Evolutionary conservation across 225 moss, liverwort and hornwort species (phyloP).

Genomic region (Bryoerythrophyllum caledonicum): DNA sequence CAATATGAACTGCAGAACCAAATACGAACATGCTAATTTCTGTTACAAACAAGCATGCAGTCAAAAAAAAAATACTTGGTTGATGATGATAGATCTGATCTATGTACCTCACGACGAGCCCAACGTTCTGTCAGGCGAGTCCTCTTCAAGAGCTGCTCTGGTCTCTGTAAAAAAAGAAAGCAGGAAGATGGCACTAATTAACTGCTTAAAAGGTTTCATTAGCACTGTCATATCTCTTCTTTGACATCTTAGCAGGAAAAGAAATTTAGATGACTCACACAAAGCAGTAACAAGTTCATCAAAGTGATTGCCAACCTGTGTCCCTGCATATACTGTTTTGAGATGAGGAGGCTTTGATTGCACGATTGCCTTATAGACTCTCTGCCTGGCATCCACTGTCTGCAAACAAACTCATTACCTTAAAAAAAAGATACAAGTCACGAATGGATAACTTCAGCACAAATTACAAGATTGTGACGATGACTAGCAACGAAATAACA

Average conservation of each 20-base stretch:
- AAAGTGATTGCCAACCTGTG: conserved; percentile 58
- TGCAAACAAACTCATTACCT: conserved; percentile 27
- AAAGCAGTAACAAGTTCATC: not conserved
- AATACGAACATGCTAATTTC: not conserved
- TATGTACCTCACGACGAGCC: conserved; percentile 80
- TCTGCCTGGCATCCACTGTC: conserved; percentile 74
- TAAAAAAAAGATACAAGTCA: conserved; percentile 14
- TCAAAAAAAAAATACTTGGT: conserved; percentile 8
- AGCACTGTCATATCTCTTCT: not conserved
- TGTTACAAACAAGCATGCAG: not conserved
- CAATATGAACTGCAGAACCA: not conserved
- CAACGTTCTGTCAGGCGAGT: conserved; percentile 74
- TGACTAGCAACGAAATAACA: not conserved
- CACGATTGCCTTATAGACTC: conserved; percentile 79
- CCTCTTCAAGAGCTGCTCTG: conserved; percentile 84
- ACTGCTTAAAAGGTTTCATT: not conserved
- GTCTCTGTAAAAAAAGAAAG: conserved; percentile 54
- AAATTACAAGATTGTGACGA: not conserved
- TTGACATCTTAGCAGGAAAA: not conserved
- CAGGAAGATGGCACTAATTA: conserved; percentile 1
- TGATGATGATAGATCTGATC: not conserved
- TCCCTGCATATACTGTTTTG: conserved; percentile 76
- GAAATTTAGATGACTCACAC: not conserved
- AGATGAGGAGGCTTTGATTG: conserved; percentile 81
- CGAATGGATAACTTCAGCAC: not conserved